Evolutionary conservation across 306 rosid genomes (phyloP), one percentile per base, ranked within the genome.

Genomic region (Parietaria judaica): DNA sequence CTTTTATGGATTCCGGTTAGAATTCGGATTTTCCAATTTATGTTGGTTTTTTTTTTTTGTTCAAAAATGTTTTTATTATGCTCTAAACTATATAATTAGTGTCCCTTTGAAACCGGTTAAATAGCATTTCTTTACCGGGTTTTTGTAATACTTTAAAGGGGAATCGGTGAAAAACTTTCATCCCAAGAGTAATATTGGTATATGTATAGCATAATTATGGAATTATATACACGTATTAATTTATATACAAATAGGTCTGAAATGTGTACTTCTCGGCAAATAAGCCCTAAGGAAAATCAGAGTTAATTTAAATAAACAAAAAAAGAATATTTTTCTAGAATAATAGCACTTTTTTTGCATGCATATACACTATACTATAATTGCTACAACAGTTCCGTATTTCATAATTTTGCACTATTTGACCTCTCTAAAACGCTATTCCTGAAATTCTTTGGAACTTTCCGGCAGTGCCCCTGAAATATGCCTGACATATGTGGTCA

Each of bases 381-480:
- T 49, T 1, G 53, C 53, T 5, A 41, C 9, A 5, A 5, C 5
- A 49, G 3, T 23, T n/a, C 14, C 14, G 12, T 49, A 8, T 49
- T 7, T 49, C 53, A 49, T 9, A 49, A 10, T 7, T n/a, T 49
- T 9, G 13, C 15, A n/a, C 3, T 10, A 10, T 7, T 1, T 11
- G 14, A 49, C 15, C 13, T 49, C 14, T n/a, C 9, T 4, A 10
- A 7, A 49, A 4, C 5, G 13, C 15, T 49, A 4, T 49, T 3
- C 43, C 44, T 47, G 43, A 34, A 47, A 61, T 45, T 61, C 54
- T 61, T 61, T 43, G 38, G 38, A 61, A 43, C 34, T 61, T 61
- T 61, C 15, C 65, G 14, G 14, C 53, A 12, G 51, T 45, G 65
- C 54, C 65, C 65, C 34, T 50, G 13, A 61, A 44, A 56, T 54